A percentile compares a stretch with the other conserved stretches of the same genome.
Conservation (phyloP, 306 rosid species). For the Elaeagnus macrophylla region DNA sequence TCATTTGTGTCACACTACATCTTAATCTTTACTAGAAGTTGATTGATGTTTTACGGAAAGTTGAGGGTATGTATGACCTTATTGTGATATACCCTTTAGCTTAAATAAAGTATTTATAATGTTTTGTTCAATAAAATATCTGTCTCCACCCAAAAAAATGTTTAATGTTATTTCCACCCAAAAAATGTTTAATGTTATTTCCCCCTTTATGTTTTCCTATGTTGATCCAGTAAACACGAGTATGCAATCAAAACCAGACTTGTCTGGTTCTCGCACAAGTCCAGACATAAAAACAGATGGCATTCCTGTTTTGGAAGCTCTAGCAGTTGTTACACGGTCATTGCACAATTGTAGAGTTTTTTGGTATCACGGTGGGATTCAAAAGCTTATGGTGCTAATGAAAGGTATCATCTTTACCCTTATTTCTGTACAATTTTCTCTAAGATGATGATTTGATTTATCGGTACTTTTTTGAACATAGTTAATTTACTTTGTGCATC, state of each 20-base stretch:
- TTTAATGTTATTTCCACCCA: background rate
- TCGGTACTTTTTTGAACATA: no score
- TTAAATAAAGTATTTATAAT: no score
- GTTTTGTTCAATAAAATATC: no score
- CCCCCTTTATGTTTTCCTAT: slow-evolving; percentile 22
- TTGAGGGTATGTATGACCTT: no score
- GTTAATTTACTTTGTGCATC: no score
- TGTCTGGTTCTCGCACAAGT: slow-evolving; percentile 49
- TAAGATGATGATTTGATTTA: background rate
- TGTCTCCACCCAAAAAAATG: background rate
- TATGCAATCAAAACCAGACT: slow-evolving; percentile 42
- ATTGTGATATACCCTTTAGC: no score
- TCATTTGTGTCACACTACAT: no score
- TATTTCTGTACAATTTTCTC: background rate
- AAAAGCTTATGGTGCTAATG: slow-evolving; percentile 81
- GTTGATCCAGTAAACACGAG: slow-evolving; percentile 50
- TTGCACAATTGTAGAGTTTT: slow-evolving; percentile 83
- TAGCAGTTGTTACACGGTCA: slow-evolving; percentile 61
- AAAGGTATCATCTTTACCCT: slow-evolving; percentile 50
- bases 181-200: slow-evolving; percentile 9
- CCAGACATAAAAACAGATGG: slow-evolving; percentile 69
- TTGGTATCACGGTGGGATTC: slow-evolving; percentile 88
- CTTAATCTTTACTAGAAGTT: no score
- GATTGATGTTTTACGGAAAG: no score
- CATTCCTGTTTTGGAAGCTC: slow-evolving; percentile 60